Conservation (phyloP, 805 yeast genomes). For the Metschnikowia lochheadii region DNA sequence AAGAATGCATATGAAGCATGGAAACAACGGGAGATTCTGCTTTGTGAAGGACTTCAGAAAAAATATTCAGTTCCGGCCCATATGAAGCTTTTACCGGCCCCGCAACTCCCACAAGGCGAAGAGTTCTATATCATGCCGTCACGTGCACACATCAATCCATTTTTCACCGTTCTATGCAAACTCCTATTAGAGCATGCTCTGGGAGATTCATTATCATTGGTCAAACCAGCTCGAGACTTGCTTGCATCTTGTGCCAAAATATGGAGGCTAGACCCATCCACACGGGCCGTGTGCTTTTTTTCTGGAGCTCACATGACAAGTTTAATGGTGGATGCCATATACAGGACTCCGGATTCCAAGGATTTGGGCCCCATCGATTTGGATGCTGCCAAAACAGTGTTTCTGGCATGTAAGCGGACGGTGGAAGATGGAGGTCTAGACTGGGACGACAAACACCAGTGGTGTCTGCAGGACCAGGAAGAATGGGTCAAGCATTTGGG, state of each 20-base stretch:
- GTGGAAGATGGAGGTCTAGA: conserved; percentile 30
- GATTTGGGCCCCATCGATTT: conserved; percentile 32
- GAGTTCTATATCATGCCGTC: conserved; percentile 37
- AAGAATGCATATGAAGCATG: conserved; percentile 26
- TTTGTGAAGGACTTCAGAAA: conserved; percentile 21
- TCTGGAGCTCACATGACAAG: conserved; percentile 43
- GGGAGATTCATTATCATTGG: conserved; percentile 2
- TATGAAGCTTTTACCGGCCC: conserved; percentile 27
- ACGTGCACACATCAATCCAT: conserved; percentile 32
- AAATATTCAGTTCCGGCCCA: conserved; percentile 34
- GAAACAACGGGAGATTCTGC: conserved; percentile 27
- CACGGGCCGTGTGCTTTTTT: conserved; percentile 47
- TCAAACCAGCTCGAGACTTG: conserved; percentile 43
- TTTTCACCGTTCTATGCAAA: conserved; percentile 37
- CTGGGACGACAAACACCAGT: conserved; percentile 29
- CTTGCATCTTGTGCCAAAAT: conserved; percentile 43
- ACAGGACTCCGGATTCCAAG: conserved; percentile 11
- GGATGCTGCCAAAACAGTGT: conserved; percentile 21
- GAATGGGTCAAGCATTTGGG: conserved; percentile 47
- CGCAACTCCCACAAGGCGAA: conserved; percentile 31
- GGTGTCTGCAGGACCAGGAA: conserved; percentile 44
- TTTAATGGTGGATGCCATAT: conserved; percentile 26
- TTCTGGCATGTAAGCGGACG: conserved; percentile 27
- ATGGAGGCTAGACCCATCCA: conserved; percentile 56
- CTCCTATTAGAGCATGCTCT: conserved; percentile 34